Evolutionary conservation across 2,329 filamentous ascomycete genomes (phyloP).

Genomic region (Plectosphaerella plurivora): DNA sequence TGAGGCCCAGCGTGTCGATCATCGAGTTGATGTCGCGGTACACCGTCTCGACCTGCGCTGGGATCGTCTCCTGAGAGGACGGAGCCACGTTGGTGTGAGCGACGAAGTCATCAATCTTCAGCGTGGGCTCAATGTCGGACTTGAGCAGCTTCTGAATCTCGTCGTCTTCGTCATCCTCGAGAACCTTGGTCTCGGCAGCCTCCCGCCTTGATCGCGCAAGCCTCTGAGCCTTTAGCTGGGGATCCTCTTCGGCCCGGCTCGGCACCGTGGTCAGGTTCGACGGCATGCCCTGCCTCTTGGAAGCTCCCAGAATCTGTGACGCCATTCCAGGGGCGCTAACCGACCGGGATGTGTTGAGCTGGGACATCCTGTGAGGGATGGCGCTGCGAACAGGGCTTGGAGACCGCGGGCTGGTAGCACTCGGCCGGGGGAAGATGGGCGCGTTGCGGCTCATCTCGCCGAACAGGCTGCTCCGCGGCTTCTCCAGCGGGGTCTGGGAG

Average conservation of each 20-base stretch:
- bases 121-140: constrained; percentile 56
- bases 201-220: constrained; percentile 50
- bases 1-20: constrained; percentile 88
- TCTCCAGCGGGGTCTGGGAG: constrained; percentile 39
- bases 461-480: constrained; percentile 41
- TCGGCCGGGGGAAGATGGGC: constrained; percentile 51
- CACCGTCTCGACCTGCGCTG: constrained; percentile 59
- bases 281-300: constrained; percentile 28
- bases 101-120: constrained; percentile 63
- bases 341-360: constrained; percentile 49
- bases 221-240: constrained; percentile 45
- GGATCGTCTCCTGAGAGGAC: constrained; percentile 51
- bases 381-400: constrained; percentile 65
- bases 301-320: constrained; percentile 43
- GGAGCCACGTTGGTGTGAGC: constrained; percentile 52
- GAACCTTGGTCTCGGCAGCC: constrained; percentile 50
- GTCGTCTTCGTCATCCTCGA: constrained; percentile 67
- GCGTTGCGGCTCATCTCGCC: constrained; percentile 47
- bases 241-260: constrained; percentile 37
- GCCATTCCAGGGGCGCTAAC: constrained; percentile 58
- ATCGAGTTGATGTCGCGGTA: constrained; percentile 87
- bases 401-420: constrained; percentile 59
- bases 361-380: constrained; percentile 43
- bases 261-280: constrained; percentile 30
- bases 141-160: constrained; percentile 59